Evolutionary conservation across 306 rosid genomes (phyloP).

Genomic region (Cyclanthera cordifolia): DNA sequence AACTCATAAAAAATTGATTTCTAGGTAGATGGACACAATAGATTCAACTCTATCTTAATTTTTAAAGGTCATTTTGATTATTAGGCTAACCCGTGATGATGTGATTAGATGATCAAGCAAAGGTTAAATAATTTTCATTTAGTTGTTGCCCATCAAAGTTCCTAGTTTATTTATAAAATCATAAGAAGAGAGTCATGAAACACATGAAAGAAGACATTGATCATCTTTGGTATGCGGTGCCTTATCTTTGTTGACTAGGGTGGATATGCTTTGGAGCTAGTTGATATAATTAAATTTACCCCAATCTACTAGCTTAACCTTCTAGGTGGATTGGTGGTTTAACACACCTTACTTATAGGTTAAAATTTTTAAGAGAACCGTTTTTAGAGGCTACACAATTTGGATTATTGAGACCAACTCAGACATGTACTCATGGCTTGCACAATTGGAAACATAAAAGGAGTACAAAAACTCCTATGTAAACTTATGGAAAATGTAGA

Average conservation of each 20-base stretch:
- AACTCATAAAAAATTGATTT: no score
- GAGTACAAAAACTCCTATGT: background rate
- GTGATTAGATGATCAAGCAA: background rate
- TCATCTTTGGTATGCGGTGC: background rate
- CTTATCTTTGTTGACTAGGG: background rate
- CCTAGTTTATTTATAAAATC: background rate
- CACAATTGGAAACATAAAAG: background rate
- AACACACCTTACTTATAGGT: background rate
- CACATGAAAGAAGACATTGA: background rate
- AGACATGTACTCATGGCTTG: background rate
- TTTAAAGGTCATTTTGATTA: no score
- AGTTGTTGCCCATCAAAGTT: background rate
- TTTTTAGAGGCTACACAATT: background rate
- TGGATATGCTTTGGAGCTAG: background rate
- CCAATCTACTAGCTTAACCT: no score
- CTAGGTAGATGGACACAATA: no score
- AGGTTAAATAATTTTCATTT: background rate
- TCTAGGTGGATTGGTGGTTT: no score
- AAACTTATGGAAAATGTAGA: background rate
- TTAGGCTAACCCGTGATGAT: background rate
- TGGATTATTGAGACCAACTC: background rate
- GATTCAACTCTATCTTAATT: no score
- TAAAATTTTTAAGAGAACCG: background rate
- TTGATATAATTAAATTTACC: no score
- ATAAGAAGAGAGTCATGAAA: background rate